Conservation (phyloP, 73 alveolate genomes). For the Paramecium pentaurelia region DNA sequence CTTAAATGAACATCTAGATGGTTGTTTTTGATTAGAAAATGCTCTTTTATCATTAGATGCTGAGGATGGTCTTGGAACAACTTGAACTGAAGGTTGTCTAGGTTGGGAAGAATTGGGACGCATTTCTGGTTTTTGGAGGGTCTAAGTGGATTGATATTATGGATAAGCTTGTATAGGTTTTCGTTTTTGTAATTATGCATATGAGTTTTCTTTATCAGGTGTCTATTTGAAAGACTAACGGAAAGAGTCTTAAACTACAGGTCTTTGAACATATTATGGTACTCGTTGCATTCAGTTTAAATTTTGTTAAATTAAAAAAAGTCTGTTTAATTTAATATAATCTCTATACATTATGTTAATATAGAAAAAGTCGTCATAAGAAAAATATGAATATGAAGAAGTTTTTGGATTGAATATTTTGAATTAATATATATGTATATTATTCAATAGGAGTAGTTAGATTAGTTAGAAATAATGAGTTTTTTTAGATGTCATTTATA, state of each 20-base stretch:
- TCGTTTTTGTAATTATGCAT: constrained; percentile 22
- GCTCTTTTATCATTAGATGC: constrained; percentile 38
- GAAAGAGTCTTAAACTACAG: not conserved
- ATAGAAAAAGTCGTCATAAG: not conserved
- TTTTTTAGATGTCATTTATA: not conserved
- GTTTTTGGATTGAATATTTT: no score
- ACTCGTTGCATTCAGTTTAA: constrained; percentile 45
- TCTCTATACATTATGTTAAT: not conserved
- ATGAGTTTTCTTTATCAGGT: constrained; percentile 42
- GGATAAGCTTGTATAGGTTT: constrained; percentile 15
- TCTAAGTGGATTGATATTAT: not conserved
- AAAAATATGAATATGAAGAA: not conserved
- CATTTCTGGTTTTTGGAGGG: constrained; percentile 26
- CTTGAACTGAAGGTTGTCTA: constrained; percentile 14
- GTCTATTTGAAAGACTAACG: not conserved
- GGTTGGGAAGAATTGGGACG: constrained; percentile 19
- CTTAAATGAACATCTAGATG: constrained; percentile 12
- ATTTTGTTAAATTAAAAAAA: not conserved
- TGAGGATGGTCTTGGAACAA: constrained; percentile 35
- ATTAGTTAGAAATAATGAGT: not conserved
- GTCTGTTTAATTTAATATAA: constrained; percentile 21
- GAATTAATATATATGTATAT: no score
- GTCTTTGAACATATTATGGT: not conserved
- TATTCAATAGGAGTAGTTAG: no score
- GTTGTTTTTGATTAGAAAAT: not conserved